Percentiles rank a stretch among this genome's conserved stretches.
Conservation (phyloP, 2,329 filamentous ascomycete genomes). For the Ophiocordyceps camponoti-floridani region DNA sequence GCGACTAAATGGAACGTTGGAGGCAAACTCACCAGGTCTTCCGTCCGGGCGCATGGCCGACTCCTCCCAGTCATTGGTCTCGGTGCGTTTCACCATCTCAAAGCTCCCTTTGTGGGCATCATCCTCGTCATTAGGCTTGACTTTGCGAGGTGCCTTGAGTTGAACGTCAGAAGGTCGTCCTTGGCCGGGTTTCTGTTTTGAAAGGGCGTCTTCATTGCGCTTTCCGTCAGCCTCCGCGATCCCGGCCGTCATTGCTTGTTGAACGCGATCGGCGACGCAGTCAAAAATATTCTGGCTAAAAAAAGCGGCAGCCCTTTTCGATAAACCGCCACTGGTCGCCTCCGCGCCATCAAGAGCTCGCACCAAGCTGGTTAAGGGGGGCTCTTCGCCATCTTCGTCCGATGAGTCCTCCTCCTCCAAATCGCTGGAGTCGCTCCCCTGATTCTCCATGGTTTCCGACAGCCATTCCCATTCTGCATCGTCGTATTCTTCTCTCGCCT, state of each 20-base stretch:
- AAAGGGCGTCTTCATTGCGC: conserved; percentile 3
- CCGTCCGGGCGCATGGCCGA: conserved; percentile 43
- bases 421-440: conserved; percentile 33
- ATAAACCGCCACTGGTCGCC: conserved; percentile 37
- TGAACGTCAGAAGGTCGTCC: not conserved
- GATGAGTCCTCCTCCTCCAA: conserved; percentile 34
- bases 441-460: conserved; percentile 42
- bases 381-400: conserved; percentile 13
- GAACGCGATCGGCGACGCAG: conserved; percentile 51
- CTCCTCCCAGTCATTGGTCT: conserved; percentile 47
- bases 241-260: conserved; percentile 22
- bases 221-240: conserved; percentile 10
- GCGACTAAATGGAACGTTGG: not conserved
- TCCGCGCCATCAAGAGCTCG: conserved; percentile 22
- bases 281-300: conserved; percentile 94
- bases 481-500: conserved; percentile 60
- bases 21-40: conserved; percentile 1
- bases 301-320: conserved; percentile 70
- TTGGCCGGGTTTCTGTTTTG: conserved; percentile 4
- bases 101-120: conserved; percentile 29
- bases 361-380: conserved; percentile 8
- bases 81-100: conserved; percentile 39
- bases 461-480: conserved; percentile 90
- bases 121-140: conserved; percentile 13
- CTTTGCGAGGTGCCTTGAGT: not conserved